Evolutionary conservation across 2,329 filamentous ascomycete genomes (phyloP), one percentile per base, ranked within the genome.

Genomic region (Didymella sp.): DNA sequence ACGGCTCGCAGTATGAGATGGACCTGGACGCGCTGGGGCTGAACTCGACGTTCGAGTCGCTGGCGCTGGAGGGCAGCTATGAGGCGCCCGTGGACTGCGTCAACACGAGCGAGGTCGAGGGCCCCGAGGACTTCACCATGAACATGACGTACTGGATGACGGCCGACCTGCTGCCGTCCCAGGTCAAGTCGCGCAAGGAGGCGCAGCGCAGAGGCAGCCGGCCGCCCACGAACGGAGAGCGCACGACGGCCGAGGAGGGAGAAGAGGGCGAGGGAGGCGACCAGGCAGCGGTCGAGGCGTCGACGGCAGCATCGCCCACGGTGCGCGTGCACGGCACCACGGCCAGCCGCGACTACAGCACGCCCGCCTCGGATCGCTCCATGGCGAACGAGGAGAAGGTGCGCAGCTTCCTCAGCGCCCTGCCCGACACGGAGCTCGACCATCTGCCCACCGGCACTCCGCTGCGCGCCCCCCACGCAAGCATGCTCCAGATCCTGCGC

Each of bases 61-160:
- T 69, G 2, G 72, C 70, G 19, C 51, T 75, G 40, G 67, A 73
- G 8, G 63, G 67, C 8, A 63, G 53, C 44, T 64, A 68, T 27
- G 62, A 68, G 54, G 63, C 70, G 21, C 66, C 70, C 13, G 58
- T 76, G n/a, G 76, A 78, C 45, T 68, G 68, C 11, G 69, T 78
- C 17, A 64, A 73, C 12, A 77, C 71, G 35, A 76, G 75, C 59
- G 76, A 78, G 13, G 73, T 78, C 24, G 76, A 76, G 40, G 76
- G 76, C 6, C 76, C 76, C 2, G 75, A 74, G 45, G 76, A 78
- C 61, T 78, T 78, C 57, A 78, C 76, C 6, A 72, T 75, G 70
- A 78, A 78, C 61, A 75, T 78, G 74, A 76, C 76, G 30, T 77
- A 73, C 60, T 78, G 74, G 74, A 78, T 78, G 76, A 73, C 73